Evolutionary conservation across 2,329 filamentous ascomycete genomes (phyloP).

Genomic region (Whalleya microplaca): DNA sequence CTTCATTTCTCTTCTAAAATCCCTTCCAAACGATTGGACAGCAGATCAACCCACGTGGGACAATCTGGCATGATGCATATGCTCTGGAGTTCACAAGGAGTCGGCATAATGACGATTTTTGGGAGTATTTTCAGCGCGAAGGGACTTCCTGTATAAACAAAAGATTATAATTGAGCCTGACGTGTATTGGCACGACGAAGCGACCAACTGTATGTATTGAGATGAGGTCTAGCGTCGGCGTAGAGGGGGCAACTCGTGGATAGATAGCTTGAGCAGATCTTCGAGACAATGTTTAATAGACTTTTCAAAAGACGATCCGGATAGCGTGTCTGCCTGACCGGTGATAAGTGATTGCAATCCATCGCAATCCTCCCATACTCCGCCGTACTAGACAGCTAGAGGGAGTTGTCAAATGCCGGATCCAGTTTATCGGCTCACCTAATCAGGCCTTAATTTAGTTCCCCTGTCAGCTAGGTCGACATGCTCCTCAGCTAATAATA

Average conservation of each 20-base stretch:
- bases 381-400: background rate
- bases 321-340: background rate
- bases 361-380: background rate
- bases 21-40: background rate
- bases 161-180: slow-evolving; percentile 8
- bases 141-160: slow-evolving; percentile 22
- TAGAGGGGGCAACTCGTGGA: slow-evolving; percentile 21
- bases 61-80: background rate
- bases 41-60: background rate
- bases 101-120: background rate
- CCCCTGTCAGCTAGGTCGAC: background rate
- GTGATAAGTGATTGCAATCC: background rate
- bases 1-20: background rate
- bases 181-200: slow-evolving; percentile 17
- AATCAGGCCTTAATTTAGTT: background rate
- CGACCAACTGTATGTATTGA: slow-evolving; percentile 17
- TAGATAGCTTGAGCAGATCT: slow-evolving; percentile 27
- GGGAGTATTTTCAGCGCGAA: background rate
- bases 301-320: slow-evolving; percentile 3
- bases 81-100: background rate
- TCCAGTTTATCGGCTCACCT: background rate
- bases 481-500: too few relatives aligned
- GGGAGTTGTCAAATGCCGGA: background rate
- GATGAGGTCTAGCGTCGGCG: slow-evolving; percentile 27
- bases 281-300: slow-evolving; percentile 32